These are phyloP conservation scores for Xylaria castorea DNA, from an alignment of 495 filamentous ascomycete genomes.

Conservation along the genomic window DNA sequence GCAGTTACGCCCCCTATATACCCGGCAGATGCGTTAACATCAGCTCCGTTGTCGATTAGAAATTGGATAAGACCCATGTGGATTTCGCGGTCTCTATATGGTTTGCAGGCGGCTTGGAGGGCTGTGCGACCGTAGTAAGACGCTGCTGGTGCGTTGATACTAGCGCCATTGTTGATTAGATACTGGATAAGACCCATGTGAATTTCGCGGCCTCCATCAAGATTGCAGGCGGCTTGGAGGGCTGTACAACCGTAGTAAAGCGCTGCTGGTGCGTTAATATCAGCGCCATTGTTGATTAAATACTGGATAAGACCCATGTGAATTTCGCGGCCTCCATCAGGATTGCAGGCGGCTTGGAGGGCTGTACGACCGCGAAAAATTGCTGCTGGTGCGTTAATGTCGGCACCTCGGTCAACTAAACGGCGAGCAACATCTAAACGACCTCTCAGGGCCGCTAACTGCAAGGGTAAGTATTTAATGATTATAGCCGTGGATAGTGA, in stretches of 20 bases:
- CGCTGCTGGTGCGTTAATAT: neutral
- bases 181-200: neutral
- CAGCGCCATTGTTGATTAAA: neutral
- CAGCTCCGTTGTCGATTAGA: neutral
- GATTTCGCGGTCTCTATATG: neutral
- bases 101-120: neutral
- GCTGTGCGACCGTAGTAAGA: neutral
- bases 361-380: neutral
- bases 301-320: neutral
- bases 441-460: neutral
- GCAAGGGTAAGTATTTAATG: neutral
- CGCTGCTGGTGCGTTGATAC: neutral
- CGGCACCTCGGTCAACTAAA: neutral
- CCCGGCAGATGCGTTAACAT: neutral
- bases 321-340: neutral
- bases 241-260: neutral
- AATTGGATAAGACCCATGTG: neutral
- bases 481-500: neutral
- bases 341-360: neutral
- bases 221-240: neutral
- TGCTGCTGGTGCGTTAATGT: neutral
- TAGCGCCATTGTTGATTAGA: neutral
- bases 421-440: neutral
- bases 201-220: neutral
- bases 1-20: neutral